phyloP scores from a whole-genome alignment of 2,329 filamentous ascomycete genomes.

The Pseudogymnoascus sp. region DNA sequence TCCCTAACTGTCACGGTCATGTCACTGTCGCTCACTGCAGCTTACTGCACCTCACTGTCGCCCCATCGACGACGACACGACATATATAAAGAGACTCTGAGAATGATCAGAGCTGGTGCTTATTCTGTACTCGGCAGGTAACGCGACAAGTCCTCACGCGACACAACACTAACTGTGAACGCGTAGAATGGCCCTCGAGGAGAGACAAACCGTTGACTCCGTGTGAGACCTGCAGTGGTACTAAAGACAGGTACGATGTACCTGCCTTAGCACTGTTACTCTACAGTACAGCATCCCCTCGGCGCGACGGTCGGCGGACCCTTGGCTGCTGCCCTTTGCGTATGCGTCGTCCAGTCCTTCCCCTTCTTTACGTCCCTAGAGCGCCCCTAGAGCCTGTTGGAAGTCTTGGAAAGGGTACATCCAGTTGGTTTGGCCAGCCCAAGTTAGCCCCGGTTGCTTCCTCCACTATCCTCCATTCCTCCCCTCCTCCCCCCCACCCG shows the following conservation, averaged over 20 bases:
- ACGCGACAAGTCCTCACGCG: not conserved
- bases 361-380: not conserved
- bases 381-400: not conserved
- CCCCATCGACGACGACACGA: not conserved
- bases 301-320: not conserved
- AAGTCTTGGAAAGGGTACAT: no score
- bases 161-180: not conserved
- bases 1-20: not conserved
- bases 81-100: not conserved
- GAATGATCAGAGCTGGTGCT: not conserved
- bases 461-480: not conserved
- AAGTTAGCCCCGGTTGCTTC: not conserved
- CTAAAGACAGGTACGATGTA: not conserved
- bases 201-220: not conserved
- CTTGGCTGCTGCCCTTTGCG: not conserved
- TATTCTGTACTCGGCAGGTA: not conserved
- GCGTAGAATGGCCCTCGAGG: not conserved
- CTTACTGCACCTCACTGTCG: not conserved
- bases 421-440: no score
- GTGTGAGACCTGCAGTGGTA: not conserved
- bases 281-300: not conserved
- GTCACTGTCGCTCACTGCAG: not conserved
- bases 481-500: not conserved
- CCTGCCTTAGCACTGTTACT: not conserved
- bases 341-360: not conserved